Evolutionary conservation across 2,329 filamentous ascomycete species (phyloP), one percentile per base, ranked within the genome.

Genomic region (Colletotrichum navitas): DNA sequence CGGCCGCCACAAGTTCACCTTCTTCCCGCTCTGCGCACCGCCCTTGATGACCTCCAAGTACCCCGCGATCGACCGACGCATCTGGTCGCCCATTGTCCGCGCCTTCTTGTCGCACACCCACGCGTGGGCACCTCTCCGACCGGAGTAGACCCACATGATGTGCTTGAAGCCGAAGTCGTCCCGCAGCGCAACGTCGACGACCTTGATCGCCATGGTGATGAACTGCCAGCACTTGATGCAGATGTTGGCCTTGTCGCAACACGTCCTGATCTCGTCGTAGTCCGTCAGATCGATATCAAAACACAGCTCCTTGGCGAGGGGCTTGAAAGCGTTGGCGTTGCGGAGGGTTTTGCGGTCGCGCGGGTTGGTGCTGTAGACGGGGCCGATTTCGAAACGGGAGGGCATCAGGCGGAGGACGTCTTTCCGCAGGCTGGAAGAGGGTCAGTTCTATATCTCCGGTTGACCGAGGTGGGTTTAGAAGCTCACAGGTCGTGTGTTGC

Each of bases 281-380:
- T 98, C 96, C 66, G 96, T 98, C 89, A 99, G 89, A 88, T 99
- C 96, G 77, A 99, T 98, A 92, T 99, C 96, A 81, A 99, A 98
- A 77, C 97, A 97, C 49, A 99, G 85, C 81, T 99, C 96, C 81
- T 99, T 99, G 67, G 93, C 89, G 41, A 98, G 81, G 0, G 96
- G 95, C 74, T 92, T 92, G 84, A 99, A 98, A 11, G 93, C 90
- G 59, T 90, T 90, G 45, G 91, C 89, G 81, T 94, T 95, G 64
- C 92, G 90, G 43, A 98, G 83, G 0, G 92, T 92, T 83, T 98
- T 99, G 78, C 95, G 91, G 77, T 99, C 96, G 76, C 94, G 92
- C 0, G 96, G 96, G 80, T 98, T 98, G 58, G 94, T 93, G 63
- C 89, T 94, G 84, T 99, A 99, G 60, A 98, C 93, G n/a, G 96